phyloP scores from a whole-genome alignment of 495 filamentous ascomycete genomes.

The Lineolata rhizophorae region DNA sequence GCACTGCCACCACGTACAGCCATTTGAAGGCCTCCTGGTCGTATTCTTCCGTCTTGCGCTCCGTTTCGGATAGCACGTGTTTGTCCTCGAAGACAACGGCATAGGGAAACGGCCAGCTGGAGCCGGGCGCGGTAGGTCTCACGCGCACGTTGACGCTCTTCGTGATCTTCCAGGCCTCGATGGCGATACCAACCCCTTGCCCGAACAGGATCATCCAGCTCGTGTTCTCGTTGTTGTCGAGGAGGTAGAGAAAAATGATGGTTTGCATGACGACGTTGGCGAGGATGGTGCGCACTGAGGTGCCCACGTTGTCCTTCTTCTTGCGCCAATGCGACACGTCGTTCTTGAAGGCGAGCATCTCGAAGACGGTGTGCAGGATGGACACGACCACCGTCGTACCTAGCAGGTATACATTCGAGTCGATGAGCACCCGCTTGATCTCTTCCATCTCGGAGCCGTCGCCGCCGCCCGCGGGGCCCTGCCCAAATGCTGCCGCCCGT shows the following conservation, averaged over 20 bases:
- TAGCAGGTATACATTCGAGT: conserved; percentile 85
- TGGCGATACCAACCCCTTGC: conserved; percentile 78
- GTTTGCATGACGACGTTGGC: conserved; percentile 96
- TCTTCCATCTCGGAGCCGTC: conserved; percentile 80
- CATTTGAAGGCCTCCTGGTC: conserved; percentile 95
- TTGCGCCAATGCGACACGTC: conserved; percentile 96
- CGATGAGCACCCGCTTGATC: conserved; percentile 80
- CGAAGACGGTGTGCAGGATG: conserved; percentile 84
- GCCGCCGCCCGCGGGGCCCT: conserved; percentile 37
- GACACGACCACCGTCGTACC: conserved; percentile 64
- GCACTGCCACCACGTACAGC: conserved; percentile 77
- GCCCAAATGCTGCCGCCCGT: conserved; percentile 39
- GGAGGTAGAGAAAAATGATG: conserved; percentile 92
- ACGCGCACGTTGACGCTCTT: conserved; percentile 83
- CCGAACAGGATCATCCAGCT: conserved; percentile 96
- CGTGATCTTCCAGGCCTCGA: conserved; percentile 98
- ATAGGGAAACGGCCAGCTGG: conserved; percentile 40
- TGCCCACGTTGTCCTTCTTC: conserved; percentile 97
- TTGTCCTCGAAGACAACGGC: conserved; percentile 85
- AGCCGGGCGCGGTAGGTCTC: conserved; percentile 39
- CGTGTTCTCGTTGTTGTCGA: conserved; percentile 93
- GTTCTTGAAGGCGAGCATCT: conserved; percentile 89
- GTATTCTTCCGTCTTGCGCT: conserved; percentile 95
- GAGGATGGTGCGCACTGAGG: conserved; percentile 85
- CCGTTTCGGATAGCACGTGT: conserved; percentile 81